phyloP scores from a whole-genome alignment of 139 green algal species.

The Chlamydomonas urium region DNA sequence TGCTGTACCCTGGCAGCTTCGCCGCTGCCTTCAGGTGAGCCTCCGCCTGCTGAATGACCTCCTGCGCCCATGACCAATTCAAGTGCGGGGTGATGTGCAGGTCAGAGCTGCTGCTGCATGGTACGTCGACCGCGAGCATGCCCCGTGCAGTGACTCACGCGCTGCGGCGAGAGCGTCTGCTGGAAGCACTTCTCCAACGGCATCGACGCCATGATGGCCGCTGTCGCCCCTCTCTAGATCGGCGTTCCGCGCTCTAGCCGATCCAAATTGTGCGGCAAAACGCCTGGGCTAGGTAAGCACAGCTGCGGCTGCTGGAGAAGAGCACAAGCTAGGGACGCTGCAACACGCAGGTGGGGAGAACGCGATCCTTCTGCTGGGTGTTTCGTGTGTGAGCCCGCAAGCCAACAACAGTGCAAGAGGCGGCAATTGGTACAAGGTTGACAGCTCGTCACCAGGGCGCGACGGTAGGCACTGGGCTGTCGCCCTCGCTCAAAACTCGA shows the following conservation, averaged over 20 bases:
- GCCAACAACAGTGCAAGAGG: no score
- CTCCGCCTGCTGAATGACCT: constrained; percentile 76
- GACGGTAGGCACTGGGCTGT: no score
- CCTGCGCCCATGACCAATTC: constrained; percentile 42
- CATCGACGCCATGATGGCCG: background rate
- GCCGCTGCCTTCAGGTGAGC: constrained; percentile 62
- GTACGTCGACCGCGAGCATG: background rate
- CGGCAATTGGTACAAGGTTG: no score
- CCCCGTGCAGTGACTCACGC: constrained; percentile 13
- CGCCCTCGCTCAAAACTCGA: no score
- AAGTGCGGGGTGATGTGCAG: no score
- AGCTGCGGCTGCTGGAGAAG: background rate
- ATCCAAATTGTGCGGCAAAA: no score
- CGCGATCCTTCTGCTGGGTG: background rate
- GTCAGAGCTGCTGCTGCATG: background rate
- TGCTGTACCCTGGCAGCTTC: constrained; percentile 64
- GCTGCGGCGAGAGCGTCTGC: constrained; percentile 38
- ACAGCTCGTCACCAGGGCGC: no score
- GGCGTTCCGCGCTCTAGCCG: no score
- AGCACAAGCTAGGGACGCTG: background rate
- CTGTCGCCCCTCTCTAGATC: no score
- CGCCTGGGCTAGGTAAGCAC: no score
- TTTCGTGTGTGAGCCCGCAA: background rate
- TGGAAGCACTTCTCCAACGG: constrained; percentile 45
- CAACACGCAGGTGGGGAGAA: background rate